A percentile compares a stretch with the other conserved stretches of the same genome.
phyloP scores from a whole-genome alignment of 2,329 filamentous ascomycete genomes.

The Fusarium phyllophilum region DNA sequence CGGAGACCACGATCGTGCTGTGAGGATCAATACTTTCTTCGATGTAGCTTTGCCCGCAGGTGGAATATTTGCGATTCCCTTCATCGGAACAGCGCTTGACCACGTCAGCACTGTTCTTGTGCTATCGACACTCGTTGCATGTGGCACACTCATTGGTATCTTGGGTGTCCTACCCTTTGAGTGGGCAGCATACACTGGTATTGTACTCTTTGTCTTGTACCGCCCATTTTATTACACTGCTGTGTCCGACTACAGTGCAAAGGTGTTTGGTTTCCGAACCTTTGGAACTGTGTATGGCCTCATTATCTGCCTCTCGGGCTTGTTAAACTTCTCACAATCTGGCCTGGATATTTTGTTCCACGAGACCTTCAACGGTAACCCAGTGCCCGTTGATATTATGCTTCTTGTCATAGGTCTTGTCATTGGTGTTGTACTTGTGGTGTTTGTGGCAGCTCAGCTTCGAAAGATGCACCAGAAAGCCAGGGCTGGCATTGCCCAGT shows the following conservation, averaged over 20 bases:
- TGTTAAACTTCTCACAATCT: conserved; percentile 86
- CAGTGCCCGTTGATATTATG: conserved; percentile 79
- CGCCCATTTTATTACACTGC: conserved; percentile 92
- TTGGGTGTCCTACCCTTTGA: conserved; percentile 76
- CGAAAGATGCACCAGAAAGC: conserved; percentile 47
- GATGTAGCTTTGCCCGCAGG: conserved; percentile 82
- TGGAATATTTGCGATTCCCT: conserved; percentile 84
- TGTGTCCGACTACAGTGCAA: conserved; percentile 88
- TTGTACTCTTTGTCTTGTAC: conserved; percentile 84
- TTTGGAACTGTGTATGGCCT: conserved; percentile 95
- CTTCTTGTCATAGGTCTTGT: conserved; percentile 70
- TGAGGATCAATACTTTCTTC: conserved; percentile 83
- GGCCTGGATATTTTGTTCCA: conserved; percentile 84
- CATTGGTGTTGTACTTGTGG: conserved; percentile 73
- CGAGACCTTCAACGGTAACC: conserved; percentile 74
- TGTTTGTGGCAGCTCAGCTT: conserved; percentile 66
- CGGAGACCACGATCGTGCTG: conserved; percentile 67
- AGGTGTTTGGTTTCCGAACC: conserved; percentile 91
- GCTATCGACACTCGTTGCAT: conserved; percentile 73
- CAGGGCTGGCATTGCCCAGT: conserved; percentile 40
- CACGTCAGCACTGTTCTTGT: conserved; percentile 77
- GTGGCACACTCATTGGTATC: conserved; percentile 79
- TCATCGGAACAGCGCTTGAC: conserved; percentile 85
- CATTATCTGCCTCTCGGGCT: conserved; percentile 85
- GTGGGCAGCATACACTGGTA: conserved; percentile 79